A percentile compares a stretch with the other conserved stretches of the same genome.
Conservation (phyloP, 441 rosid genomes). For the Metrosideros polymorpha region DNA sequence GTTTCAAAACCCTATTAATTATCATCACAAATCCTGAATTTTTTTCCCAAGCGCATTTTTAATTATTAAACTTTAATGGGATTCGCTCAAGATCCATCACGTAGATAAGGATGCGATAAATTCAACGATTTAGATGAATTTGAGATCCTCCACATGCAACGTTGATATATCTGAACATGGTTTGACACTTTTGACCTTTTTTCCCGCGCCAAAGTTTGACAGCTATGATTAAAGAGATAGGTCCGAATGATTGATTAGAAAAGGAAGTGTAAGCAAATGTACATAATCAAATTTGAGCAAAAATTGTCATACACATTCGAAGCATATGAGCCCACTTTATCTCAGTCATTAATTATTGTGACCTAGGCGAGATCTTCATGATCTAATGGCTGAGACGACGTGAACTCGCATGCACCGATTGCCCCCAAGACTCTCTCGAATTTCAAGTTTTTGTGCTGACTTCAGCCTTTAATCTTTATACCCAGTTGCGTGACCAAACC, state of each 20-base stretch:
- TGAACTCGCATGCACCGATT: not conserved
- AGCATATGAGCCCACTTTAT: rapidly evolving
- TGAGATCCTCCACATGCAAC: not conserved
- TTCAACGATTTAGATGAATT: not conserved
- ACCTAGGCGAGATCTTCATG: rapidly evolving
- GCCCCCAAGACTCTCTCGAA: rapidly evolving
- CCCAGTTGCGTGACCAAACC: not conserved
- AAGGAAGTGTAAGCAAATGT: not conserved
- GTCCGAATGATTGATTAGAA: not conserved
- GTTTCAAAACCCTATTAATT: not conserved
- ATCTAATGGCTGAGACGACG: not conserved
- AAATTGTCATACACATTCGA: not conserved
- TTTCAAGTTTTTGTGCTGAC: not conserved
- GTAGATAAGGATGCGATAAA: not conserved
- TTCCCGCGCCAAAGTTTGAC: not conserved
- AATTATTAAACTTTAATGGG: not conserved
- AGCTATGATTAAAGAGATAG: not conserved
- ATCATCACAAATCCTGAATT: not conserved
- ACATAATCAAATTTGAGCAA: not conserved
- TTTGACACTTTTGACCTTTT: not conserved
- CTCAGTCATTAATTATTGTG: not conserved
- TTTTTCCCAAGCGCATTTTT: not conserved
- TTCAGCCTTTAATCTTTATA: not conserved
- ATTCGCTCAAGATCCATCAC: not conserved
- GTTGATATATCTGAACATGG: not conserved